Percentiles rank a stretch among this genome's conserved stretches.
phyloP scores from a whole-genome alignment of 495 filamentous ascomycete species.

The Lindgomyces ingoldianus region DNA sequence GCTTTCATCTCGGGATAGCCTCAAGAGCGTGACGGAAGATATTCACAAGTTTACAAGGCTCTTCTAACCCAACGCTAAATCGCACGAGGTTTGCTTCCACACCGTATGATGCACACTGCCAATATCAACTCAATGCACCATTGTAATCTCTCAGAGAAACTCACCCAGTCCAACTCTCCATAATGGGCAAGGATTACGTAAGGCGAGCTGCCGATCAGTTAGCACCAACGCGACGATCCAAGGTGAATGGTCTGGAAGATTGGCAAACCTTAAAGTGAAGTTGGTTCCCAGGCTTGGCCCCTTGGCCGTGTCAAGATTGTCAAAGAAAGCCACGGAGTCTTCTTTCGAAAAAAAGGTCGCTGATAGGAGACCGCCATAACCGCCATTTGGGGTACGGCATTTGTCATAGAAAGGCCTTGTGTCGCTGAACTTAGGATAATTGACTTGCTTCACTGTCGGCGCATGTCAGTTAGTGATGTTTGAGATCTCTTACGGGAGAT shows the following conservation, averaged over 20 bases:
- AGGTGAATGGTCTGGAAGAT: not conserved
- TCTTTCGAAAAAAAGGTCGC: slow-evolving; percentile 70
- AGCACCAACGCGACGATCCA: slow-evolving; percentile 8
- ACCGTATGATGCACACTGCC: slow-evolving; percentile 70
- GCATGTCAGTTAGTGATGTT: slow-evolving; percentile 14
- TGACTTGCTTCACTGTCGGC: slow-evolving; percentile 69
- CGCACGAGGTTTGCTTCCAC: slow-evolving; percentile 76
- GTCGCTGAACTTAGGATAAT: slow-evolving; percentile 80
- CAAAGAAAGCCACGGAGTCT: slow-evolving; percentile 80
- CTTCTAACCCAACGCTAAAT: slow-evolving; percentile 89
- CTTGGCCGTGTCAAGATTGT: slow-evolving; percentile 83
- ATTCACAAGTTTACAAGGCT: slow-evolving; percentile 60
- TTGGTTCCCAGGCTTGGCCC: slow-evolving; percentile 96
- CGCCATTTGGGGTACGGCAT: slow-evolving; percentile 71
- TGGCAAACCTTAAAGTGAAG: slow-evolving; percentile 72
- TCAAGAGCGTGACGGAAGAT: slow-evolving; percentile 51
- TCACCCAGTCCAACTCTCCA: slow-evolving; percentile 82
- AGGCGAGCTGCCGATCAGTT: slow-evolving; percentile 60
- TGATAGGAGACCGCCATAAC: slow-evolving; percentile 88
- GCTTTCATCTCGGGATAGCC: slow-evolving; percentile 20
- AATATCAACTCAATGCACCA: slow-evolving; percentile 14
- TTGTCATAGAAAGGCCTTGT: slow-evolving; percentile 73
- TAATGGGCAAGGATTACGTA: slow-evolving; percentile 94
- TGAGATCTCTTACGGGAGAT: not conserved
- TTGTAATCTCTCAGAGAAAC: slow-evolving; percentile 33